Evolutionary conservation across 2,329 filamentous ascomycete species (phyloP), one percentile per base, ranked within the genome.

Genomic region (Davidsoniella neocaledoniae): DNA sequence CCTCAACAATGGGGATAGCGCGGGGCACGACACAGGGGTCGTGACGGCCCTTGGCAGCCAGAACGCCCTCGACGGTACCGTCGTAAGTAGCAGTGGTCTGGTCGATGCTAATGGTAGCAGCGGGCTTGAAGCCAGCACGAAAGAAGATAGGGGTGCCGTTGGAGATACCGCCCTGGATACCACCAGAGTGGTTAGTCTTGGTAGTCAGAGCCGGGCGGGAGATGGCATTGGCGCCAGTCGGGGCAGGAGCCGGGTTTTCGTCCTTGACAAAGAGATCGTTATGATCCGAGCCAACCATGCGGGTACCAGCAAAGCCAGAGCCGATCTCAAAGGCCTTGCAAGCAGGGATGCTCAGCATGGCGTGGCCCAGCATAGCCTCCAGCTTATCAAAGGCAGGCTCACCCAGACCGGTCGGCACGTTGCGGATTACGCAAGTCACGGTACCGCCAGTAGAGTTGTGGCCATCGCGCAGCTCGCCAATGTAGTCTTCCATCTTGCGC

Each of bases 351-450:
- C 79, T 86, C 55, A 96, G 75, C 85, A 98, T 96, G 46, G 85
- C 91, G 61, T 96, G 90, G 23, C 79, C 88, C 43, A 98, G 78
- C 62, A 76, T 77, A 6, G 91, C 91, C 70, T 98, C 88, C 42
- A 96, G 73, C 71, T 96, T 96, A 66, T 94, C 86, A 64, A 98
- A 96, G 65, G 79, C 84, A 1, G 90, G 91, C 72, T 96, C 91
- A 53, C 91, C 91, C 2, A 96, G 74, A 0, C 90, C 90, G 39
- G 77, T 75, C 25, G 90, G 91, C 6, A 79, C 77, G 60, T 93
- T 90, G 55, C 84, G 77, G 61, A 96, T 87, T 38, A 96, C 84
- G 59, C 90, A 96, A 43, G 87, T 94, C 16, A 96, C 87, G 10
- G 86, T 94, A 54, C 91, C 91, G 53, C 91, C 91, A 57, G 94